Percentiles rank a stretch among this genome's conserved stretches.
Evolutionary conservation across 495 filamentous ascomycete genomes (phyloP).

Genomic region (Penicilliopsis zonata): DNA sequence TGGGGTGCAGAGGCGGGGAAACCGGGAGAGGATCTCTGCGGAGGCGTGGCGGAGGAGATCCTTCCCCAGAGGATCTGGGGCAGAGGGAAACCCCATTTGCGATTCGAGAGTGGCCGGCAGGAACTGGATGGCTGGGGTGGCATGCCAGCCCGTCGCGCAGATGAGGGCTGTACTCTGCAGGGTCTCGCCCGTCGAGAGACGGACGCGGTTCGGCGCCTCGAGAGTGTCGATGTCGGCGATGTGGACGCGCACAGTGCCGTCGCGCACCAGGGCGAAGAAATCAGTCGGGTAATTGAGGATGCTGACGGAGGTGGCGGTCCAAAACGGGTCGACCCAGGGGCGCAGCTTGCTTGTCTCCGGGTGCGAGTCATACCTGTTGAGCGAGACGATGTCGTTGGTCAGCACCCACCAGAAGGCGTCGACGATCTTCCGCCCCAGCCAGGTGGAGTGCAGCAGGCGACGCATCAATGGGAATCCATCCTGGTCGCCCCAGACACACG

Average conservation of each 20-base stretch:
- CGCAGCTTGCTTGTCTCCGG: conserved; percentile 51
- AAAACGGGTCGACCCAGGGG: conserved; percentile 54
- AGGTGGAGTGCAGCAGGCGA: conserved; percentile 52
- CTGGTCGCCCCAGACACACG: conserved; percentile 46
- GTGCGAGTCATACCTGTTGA: conserved; percentile 48
- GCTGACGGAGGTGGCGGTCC: conserved; percentile 44
- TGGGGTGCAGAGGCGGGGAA: conserved; percentile 46
- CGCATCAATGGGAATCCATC: conserved; percentile 37
- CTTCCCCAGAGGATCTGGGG: conserved; percentile 14
- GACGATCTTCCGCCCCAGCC: conserved; percentile 54
- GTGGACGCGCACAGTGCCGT: conserved; percentile 48
- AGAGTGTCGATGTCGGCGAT: conserved; percentile 48
- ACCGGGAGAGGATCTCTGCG: conserved; percentile 50
- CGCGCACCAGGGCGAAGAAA: conserved; percentile 49
- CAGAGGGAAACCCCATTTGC: conserved; percentile 28
- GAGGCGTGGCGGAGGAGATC: conserved; percentile 38
- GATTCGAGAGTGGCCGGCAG: conserved; percentile 35
- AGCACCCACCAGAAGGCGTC: conserved; percentile 57
- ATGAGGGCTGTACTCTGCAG: conserved; percentile 51
- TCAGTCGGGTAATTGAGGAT: conserved; percentile 61
- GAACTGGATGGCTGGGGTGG: conserved; percentile 51
- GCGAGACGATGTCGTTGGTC: conserved; percentile 42
- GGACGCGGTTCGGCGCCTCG: conserved; percentile 27
- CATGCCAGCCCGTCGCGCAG: conserved; percentile 58
- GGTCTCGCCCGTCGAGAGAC: conserved; percentile 42